Evolutionary conservation across 768 basidiomycete species (phyloP).

Genomic region (Leccinum subtestaceum): DNA sequence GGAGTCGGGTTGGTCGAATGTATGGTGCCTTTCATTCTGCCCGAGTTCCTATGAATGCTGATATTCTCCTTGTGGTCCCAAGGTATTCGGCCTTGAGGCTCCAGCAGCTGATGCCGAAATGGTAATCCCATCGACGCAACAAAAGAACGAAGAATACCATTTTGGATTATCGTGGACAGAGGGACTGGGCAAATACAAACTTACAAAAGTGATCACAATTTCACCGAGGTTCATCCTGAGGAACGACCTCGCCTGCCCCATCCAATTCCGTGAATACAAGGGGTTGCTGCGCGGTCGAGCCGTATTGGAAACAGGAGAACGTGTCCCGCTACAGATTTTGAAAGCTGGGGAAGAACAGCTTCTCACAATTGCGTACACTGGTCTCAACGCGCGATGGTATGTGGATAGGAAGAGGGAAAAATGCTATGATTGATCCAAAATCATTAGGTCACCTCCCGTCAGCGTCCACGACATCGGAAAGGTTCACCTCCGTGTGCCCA

Average conservation of each 20-base stretch:
- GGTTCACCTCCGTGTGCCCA: slow-evolving; percentile 68
- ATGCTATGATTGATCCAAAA: background rate
- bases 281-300: slow-evolving; percentile 60
- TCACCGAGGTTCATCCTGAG: slow-evolving; percentile 88
- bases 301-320: slow-evolving; percentile 63
- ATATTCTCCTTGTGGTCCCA: slow-evolving; percentile 6
- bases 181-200: slow-evolving; percentile 95
- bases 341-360: slow-evolving; percentile 67
- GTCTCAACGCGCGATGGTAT: slow-evolving; percentile 80
- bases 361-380: slow-evolving; percentile 83
- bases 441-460: slow-evolving; percentile 82
- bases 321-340: slow-evolving; percentile 64
- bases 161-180: slow-evolving; percentile 90
- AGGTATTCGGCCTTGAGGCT: slow-evolving; percentile 89
- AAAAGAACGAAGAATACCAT: slow-evolving; percentile 67
- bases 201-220: slow-evolving; percentile 90
- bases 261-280: slow-evolving; percentile 86
- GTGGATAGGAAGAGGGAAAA: slow-evolving; percentile 13
- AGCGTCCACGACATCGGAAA: slow-evolving; percentile 89
- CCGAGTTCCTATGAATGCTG: slow-evolving; percentile 1
- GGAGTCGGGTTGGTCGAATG: slow-evolving; percentile 89
- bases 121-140: slow-evolving; percentile 59
- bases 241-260: slow-evolving; percentile 66
- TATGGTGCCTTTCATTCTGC: slow-evolving; percentile 26
- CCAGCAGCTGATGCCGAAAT: slow-evolving; percentile 88